A percentile compares a stretch with the other conserved stretches of the same genome.
phyloP scores from a whole-genome alignment of 768 basidiomycete species.

The Boletus reticulatus region DNA sequence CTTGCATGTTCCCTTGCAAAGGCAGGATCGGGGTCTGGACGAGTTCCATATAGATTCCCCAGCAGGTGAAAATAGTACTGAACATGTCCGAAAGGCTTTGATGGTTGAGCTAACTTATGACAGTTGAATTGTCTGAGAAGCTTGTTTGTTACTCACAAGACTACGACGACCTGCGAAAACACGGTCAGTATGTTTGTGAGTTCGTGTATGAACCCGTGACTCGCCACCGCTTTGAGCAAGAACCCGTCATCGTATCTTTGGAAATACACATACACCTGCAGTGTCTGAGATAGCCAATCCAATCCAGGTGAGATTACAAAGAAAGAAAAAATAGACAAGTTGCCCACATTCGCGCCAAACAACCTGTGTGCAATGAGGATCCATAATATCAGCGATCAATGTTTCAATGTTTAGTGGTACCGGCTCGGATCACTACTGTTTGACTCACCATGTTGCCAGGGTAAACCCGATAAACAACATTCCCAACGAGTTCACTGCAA shows the following conservation, averaged over 20 bases:
- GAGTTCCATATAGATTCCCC: constrained; percentile 10
- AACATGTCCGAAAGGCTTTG: constrained; percentile 15
- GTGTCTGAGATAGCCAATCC: not conserved
- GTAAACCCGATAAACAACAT: constrained; percentile 10
- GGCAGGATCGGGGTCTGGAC: constrained; percentile 2
- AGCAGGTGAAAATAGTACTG: constrained; percentile 6
- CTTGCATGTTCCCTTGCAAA: constrained; percentile 7
- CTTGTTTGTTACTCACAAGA: not conserved
- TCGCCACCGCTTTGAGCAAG: constrained; percentile 7
- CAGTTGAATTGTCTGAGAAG: not conserved
- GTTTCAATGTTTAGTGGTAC: too few species aligned
- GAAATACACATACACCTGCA: constrained; percentile 9
- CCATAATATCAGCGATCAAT: not conserved
- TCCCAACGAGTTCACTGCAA: constrained; percentile 1
- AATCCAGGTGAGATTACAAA: not conserved
- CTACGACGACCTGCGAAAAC: not conserved
- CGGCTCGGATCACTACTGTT: too few species aligned
- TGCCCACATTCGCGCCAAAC: constrained; percentile 11
- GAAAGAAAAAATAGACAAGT: too few species aligned
- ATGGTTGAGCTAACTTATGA: not conserved
- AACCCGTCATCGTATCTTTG: constrained; percentile 3
- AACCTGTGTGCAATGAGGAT: not conserved
- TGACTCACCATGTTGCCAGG: constrained; percentile 14
- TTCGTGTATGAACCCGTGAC: not conserved
- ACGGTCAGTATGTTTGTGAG: not conserved